Percentiles rank a stretch among this genome's conserved stretches.
These are phyloP conservation scores for Chenopodium formosanum DNA, from an alignment of 148 eudicot genomes.

Conservation along the genomic window DNA sequence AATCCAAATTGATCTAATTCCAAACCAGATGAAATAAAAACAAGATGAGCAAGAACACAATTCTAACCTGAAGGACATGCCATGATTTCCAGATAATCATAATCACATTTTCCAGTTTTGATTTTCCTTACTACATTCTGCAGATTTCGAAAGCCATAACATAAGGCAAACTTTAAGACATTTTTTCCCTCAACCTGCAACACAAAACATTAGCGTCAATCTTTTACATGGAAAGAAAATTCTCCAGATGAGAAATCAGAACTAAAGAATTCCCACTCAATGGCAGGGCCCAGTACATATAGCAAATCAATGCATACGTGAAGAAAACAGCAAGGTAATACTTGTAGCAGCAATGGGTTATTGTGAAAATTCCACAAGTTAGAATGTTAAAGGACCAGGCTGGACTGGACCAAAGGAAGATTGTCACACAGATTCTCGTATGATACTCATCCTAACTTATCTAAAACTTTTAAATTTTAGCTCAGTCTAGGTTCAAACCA, in stretches of 20 bases:
- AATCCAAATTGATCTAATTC: background rate
- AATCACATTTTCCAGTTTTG: conserved; percentile 84
- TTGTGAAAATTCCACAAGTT: background rate
- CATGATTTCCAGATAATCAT: conserved; percentile 92
- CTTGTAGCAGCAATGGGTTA: background rate
- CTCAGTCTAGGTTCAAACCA: background rate
- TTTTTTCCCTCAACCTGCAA: conserved; percentile 76
- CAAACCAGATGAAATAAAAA: background rate
- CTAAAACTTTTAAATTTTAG: background rate
- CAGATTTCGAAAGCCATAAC: conserved; percentile 96
- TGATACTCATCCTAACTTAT: background rate
- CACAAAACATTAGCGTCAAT: conserved; percentile 7
- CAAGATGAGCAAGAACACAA: background rate
- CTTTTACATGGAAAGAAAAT: background rate
- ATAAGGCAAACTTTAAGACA: conserved; percentile 83
- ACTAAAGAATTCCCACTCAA: background rate
- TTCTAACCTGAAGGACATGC: conserved; percentile 94
- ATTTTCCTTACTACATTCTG: conserved; percentile 84
- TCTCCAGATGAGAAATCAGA: background rate
- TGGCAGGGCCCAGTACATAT: background rate
- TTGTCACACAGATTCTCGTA: background rate
- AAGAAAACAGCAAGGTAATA: background rate
- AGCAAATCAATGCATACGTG: background rate
- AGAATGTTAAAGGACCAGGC: background rate
- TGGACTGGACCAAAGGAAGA: background rate